A percentile compares a stretch with the other conserved stretches of the same genome.
Conservation (phyloP, 2,329 filamentous ascomycete species). For the Massarina eburnea region DNA sequence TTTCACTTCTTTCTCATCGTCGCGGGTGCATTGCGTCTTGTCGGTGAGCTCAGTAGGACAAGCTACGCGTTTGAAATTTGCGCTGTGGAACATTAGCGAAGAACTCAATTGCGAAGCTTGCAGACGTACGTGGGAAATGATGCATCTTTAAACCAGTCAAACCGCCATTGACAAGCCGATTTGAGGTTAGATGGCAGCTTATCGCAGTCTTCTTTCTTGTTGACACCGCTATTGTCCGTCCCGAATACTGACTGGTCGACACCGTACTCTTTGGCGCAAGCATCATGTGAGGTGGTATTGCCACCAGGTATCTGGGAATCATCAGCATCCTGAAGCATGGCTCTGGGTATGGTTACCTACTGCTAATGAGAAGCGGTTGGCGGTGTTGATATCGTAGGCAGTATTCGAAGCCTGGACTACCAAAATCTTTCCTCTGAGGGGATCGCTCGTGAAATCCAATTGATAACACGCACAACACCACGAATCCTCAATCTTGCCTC, state of each 20-base stretch:
- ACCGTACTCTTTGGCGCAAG: conserved; percentile 36
- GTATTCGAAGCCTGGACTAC: conserved; percentile 67
- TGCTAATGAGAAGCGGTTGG: conserved; percentile 40
- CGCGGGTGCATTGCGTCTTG: conserved; percentile 36
- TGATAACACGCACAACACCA: conserved; percentile 70
- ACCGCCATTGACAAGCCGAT: conserved; percentile 36
- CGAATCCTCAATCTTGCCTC: conserved; percentile 55
- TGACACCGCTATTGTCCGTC: conserved; percentile 27
- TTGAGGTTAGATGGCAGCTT: conserved; percentile 33
- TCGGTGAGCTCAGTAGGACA: conserved; percentile 39
- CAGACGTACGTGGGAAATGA: conserved; percentile 33
- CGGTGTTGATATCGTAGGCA: conserved; percentile 42
- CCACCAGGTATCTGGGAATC: conserved; percentile 36
- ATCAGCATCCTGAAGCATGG: conserved; percentile 11
- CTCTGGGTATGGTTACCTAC: conserved; percentile 19
- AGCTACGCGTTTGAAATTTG: conserved; percentile 39
- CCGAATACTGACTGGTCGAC: conserved; percentile 39
- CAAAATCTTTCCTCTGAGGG: conserved; percentile 62
- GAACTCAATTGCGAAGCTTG: conserved; percentile 5
- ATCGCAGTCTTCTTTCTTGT: conserved; percentile 32
- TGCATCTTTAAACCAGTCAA: conserved; percentile 40
- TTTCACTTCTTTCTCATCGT: conserved; percentile 32
- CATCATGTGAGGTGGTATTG: conserved; percentile 38
- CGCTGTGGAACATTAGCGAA: conserved; percentile 32
- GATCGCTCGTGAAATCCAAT: conserved; percentile 60